Evolutionary conservation across 305 asterid genomes (phyloP).

Genomic region (Fraxinus floribunda): DNA sequence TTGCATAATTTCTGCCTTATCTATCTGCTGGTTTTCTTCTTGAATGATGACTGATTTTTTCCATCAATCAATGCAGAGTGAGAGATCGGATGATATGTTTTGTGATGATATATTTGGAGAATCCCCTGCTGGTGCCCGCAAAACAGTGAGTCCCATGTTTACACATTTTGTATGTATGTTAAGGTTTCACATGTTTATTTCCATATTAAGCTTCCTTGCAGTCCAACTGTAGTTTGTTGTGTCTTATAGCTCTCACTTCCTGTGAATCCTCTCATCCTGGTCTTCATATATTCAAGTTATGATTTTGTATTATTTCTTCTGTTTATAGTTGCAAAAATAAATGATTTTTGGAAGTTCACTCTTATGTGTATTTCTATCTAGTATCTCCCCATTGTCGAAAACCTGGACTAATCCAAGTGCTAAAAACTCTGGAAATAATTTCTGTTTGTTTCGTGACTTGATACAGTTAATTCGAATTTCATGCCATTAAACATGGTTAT

Average conservation of each 20-base stretch:
- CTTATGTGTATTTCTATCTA: neutral
- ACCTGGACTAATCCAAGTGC: neutral
- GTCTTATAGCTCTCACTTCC: constrained; percentile 1
- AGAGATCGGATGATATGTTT: constrained; percentile 80
- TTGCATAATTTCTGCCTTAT: neutral
- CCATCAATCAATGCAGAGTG: constrained; percentile 62
- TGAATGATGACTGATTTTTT: constrained; percentile 14
- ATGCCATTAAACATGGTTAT: neutral
- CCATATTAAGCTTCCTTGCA: neutral
- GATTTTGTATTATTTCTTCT: neutral
- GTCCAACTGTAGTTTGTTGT: neutral
- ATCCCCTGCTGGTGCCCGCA: constrained; percentile 83
- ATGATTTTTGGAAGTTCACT: neutral
- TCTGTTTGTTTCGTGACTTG: neutral
- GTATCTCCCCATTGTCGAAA: neutral
- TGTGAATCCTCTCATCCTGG: neutral
- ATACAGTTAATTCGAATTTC: neutral
- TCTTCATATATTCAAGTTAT: neutral
- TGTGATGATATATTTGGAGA: constrained; percentile 98
- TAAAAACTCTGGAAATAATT: neutral
- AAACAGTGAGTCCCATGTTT: constrained; percentile 47
- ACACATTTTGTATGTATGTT: neutral
- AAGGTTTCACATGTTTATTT: neutral
- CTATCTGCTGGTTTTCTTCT: constrained; percentile 14
- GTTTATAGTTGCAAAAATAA: neutral